Evolutionary conservation across 176 grass and related monocot species (phyloP), one percentile per base, ranked within the genome.

Genomic region (Hordeum marinum): DNA sequence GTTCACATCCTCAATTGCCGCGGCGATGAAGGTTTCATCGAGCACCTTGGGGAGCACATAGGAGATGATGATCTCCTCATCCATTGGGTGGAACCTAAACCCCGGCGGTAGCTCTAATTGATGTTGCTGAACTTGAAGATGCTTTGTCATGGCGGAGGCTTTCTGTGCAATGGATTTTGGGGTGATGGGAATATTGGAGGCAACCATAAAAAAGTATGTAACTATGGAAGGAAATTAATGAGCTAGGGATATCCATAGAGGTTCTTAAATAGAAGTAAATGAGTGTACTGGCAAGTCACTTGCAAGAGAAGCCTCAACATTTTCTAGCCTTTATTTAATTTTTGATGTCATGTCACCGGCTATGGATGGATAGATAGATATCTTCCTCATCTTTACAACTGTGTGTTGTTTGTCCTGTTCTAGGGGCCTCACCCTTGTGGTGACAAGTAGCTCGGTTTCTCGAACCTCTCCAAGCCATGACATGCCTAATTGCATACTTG

Each of bases 51-150:
- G 85, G 0, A 20, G 72, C 14, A 97, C 69, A 72, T 97, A 94
- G 67, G 12, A 72, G 37, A 10, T 87, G 48, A 97, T 88, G 55
- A 97, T 92, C 83, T 94, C 94, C 36, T 87, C 85, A 17, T 97
- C 92, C 0, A 23, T 80, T 0, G 94, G 92, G 18, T 90, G 60
- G 66, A 94, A 97, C 27, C 88, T 66, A 57, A 97, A 97, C 0
- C 94, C 94, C 0, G 83, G 89, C 4, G 92, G 92, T 3, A 94
- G 68, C 1, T 89, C 70, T 13, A 73, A 11, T 12, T 40, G 21
- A 11, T 55, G 23, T 27, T 72, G 41, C 3, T 43, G 52, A 55
- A 55, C 52, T 55, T 55, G 63, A 68, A 62, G 71, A 4, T 75
- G 55, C 0, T 81, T 81, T 32, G 32, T 82, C 91, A 96, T 96